Percentiles rank a stretch among this genome's conserved stretches.
phyloP scores from a whole-genome alignment of 2,329 filamentous ascomycete genomes.

The Diatrype stigma region DNA sequence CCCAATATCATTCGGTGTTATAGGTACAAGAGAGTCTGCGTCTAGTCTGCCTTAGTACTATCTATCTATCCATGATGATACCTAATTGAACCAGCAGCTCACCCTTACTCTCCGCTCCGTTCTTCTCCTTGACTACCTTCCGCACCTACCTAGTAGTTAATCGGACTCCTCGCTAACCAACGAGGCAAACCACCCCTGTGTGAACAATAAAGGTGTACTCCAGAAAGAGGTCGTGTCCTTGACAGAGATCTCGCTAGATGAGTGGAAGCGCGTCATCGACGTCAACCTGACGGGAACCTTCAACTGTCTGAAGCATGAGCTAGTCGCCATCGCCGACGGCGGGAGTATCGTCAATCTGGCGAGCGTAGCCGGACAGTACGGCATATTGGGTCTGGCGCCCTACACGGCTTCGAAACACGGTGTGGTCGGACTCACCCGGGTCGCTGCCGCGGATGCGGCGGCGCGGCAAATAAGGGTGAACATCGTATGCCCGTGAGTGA shows the following conservation, averaged over 20 bases:
- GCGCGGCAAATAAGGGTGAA: constrained; percentile 20
- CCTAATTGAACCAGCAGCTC: too few species aligned
- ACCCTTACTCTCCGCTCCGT: too few species aligned
- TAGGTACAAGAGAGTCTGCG: too few species aligned
- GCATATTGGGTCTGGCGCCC: constrained; percentile 23
- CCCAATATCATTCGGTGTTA: too few species aligned
- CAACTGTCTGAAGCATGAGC: constrained; percentile 46
- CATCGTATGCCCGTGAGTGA: constrained; percentile 25
- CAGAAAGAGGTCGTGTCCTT: constrained; percentile 7
- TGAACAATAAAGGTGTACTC: constrained; percentile 8
- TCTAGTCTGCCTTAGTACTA: too few species aligned
- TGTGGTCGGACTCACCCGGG: constrained; percentile 25
- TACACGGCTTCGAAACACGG: constrained; percentile 29
- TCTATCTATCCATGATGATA: too few species aligned
- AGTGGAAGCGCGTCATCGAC: constrained; percentile 37
- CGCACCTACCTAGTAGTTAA: too few species aligned
- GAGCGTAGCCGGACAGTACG: constrained; percentile 36
- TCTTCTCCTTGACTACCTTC: too few species aligned
- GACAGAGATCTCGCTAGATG: constrained; percentile 30
- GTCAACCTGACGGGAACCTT: constrained; percentile 46
- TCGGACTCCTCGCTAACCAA: too few species aligned
- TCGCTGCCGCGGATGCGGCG: constrained; percentile 25
- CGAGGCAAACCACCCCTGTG: too few species aligned
- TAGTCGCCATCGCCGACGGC: constrained; percentile 34
- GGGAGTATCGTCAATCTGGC: constrained; percentile 44